Evolutionary conservation across 2,329 filamentous ascomycete species (phyloP), one percentile per base, ranked within the genome.

Genomic region (Pseudogymnoascus sp.): DNA sequence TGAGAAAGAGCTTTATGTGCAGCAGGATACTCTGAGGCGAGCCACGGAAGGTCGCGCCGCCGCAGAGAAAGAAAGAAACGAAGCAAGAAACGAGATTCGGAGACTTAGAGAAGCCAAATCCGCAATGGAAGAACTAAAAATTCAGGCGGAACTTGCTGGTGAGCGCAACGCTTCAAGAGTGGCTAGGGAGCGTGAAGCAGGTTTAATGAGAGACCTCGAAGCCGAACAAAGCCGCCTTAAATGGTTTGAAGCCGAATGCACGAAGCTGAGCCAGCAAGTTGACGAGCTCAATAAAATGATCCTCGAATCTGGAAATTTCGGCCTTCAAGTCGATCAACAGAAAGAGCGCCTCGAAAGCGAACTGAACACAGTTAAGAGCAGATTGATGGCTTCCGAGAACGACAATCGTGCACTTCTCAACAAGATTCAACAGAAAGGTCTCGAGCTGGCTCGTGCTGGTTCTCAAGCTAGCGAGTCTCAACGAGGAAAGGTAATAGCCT

Each of bases 1-100:
- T 66, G 93, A 99, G 75, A 97, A 97, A 75, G 93, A 97, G 75
- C 88, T 99, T 74, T 97, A 97, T 73, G 88, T 90, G 4, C 93
- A 97, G 72, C 93, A 97, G 74, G 93, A 99, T 72, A 89, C 90
- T 9, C 83, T 97, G 53, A 87, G 95, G 38, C 86, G 93, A 62
- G 90, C 92, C 9, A 91, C 89, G 68, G 92, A 96, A 74, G 88
- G 90, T 56, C 86, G 91, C 34, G 82, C 87, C 4, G 84, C 86
- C 4, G 91, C 91, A 0, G 93, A 99, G 73, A 86, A 88, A 67
- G 91, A 96, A 71, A 89, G 93, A 2, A 95, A 96, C 71, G 91
- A 96, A 62, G 89, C 95, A 46, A 91, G 96, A 64, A 82, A 85
- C 37, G 93, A 97, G 72, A 87, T 97, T 60, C 88, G 91, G 65